Evolutionary conservation across 2,329 filamentous ascomycete species (phyloP).

Genomic region (Ceratocystiopsis minuta): DNA sequence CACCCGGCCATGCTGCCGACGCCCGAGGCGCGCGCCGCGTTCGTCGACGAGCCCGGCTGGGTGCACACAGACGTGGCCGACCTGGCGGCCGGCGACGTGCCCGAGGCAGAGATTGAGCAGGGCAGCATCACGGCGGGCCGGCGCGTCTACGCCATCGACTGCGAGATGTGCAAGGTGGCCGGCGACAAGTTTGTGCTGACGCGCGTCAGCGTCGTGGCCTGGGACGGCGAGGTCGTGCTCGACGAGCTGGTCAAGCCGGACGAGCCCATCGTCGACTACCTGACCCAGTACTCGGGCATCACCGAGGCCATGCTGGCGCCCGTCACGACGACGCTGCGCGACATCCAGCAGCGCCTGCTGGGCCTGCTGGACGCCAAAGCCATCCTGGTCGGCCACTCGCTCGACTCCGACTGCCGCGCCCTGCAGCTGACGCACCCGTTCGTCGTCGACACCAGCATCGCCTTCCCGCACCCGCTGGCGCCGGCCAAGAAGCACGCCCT

Average conservation of each 20-base stretch:
- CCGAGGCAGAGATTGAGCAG: conserved; percentile 53
- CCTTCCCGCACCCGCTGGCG: conserved; percentile 81
- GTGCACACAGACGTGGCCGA: conserved; percentile 54
- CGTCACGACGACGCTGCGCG: conserved; percentile 64
- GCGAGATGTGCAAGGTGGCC: conserved; percentile 91
- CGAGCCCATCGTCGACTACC: conserved; percentile 77
- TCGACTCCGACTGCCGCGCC: conserved; percentile 70
- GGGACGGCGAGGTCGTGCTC: conserved; percentile 65
- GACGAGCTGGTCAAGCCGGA: conserved; percentile 87
- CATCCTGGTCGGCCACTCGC: conserved; percentile 63
- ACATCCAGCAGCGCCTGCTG: conserved; percentile 67
- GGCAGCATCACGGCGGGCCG: conserved; percentile 74
- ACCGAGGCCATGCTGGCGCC: conserved; percentile 67
- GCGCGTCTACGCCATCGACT: conserved; percentile 68
- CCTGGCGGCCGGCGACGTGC: conserved; percentile 48
- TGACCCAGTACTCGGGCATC: conserved; percentile 85
- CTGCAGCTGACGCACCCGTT: conserved; percentile 79
- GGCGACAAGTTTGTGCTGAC: conserved; percentile 68
- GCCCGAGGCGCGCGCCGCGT: conserved; percentile 33
- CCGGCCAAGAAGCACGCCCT: conserved; percentile 79
- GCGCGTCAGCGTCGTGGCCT: conserved; percentile 69
- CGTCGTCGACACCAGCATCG: conserved; percentile 76
- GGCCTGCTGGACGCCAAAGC: conserved; percentile 52
- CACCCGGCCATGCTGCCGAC: conserved; percentile 57
- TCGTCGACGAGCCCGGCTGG: conserved; percentile 53